phyloP scores from a whole-genome alignment of 164 flowering plant species.

The Berberis vulgaris region DNA sequence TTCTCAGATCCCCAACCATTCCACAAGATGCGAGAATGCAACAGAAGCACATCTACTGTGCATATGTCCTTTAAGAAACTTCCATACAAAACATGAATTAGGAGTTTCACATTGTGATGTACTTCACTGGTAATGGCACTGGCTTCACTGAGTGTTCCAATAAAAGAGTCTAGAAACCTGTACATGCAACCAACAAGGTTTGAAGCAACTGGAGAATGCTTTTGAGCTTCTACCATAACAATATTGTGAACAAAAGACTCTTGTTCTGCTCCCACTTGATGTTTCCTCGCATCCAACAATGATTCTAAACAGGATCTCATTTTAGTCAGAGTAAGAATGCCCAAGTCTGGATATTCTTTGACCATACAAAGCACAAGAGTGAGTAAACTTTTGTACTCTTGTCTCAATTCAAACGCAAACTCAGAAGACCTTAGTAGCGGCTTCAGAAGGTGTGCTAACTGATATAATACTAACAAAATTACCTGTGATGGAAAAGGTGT shows the following conservation, averaged over 20 bases:
- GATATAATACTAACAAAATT: constrained; percentile 30
- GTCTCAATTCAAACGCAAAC: constrained; percentile 15
- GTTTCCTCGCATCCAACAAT: constrained; percentile 14
- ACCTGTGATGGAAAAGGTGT: constrained; percentile 21
- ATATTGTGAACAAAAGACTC: constrained; percentile 8
- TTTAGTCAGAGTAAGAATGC: constrained; percentile 35
- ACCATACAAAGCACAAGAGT: constrained; percentile 29
- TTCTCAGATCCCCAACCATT: neutral
- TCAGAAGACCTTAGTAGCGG: constrained; percentile 9
- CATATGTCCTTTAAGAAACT: constrained; percentile 23
- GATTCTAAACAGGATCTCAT: constrained; percentile 22
- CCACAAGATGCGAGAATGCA: constrained; percentile 25
- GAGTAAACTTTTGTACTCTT: constrained; percentile 32
- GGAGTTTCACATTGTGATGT: constrained; percentile 26
- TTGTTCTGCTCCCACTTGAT: constrained; percentile 3
- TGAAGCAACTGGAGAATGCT: constrained; percentile 5
- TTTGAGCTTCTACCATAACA: constrained; percentile 13
- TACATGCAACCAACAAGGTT: constrained; percentile 31
- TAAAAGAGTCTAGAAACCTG: constrained; percentile 30
- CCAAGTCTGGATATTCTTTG: constrained; percentile 28
- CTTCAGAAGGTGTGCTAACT: constrained; percentile 23
- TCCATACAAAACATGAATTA: constrained; percentile 20
- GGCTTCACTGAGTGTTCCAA: constrained; percentile 33
- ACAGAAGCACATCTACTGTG: constrained; percentile 25
- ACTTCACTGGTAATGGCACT: constrained; percentile 23